Evolutionary conservation across 768 basidiomycete species (phyloP).

Genomic region (Lepiota brunneoincarnata): DNA sequence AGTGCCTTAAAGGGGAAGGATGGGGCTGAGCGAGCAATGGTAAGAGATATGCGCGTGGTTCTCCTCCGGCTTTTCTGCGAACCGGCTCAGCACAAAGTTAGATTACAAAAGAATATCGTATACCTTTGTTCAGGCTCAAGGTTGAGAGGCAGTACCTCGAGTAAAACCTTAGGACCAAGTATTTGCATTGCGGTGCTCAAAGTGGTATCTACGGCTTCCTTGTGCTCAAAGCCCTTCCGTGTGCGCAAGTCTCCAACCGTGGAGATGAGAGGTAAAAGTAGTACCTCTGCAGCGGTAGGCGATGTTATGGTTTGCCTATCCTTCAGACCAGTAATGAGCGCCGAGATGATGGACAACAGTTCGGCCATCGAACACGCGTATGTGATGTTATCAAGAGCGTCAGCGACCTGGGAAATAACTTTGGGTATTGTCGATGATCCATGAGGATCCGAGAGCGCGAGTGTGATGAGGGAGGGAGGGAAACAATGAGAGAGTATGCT

Average conservation of each 20-base stretch:
- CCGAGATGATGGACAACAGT: slow-evolving; percentile 68
- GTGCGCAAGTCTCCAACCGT: slow-evolving; percentile 73
- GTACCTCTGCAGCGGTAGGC: slow-evolving; percentile 61
- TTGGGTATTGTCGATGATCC: slow-evolving; percentile 55
- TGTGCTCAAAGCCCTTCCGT: slow-evolving; percentile 85
- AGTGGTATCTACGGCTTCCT: slow-evolving; percentile 80
- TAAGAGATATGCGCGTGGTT: slow-evolving; percentile 89
- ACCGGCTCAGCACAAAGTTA: neutral
- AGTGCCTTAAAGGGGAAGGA: slow-evolving; percentile 79
- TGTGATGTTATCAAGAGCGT: slow-evolving; percentile 69
- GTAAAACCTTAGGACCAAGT: slow-evolving; percentile 78
- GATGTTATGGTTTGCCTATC: slow-evolving; percentile 39
- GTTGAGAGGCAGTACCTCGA: slow-evolving; percentile 78
- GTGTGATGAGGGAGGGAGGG: slow-evolving; percentile 54
- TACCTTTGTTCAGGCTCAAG: slow-evolving; percentile 80
- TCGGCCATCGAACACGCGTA: slow-evolving; percentile 79
- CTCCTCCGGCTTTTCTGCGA: slow-evolving; percentile 61
- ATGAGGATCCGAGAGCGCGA: slow-evolving; percentile 46
- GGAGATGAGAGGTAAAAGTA: slow-evolving; percentile 68
- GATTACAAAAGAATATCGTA: slow-evolving; percentile 21
- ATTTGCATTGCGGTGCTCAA: slow-evolving; percentile 81
- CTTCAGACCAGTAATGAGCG: slow-evolving; percentile 63
- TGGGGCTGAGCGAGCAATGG: slow-evolving; percentile 83
- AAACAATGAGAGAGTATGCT: slow-evolving; percentile 68
- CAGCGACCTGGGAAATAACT: slow-evolving; percentile 60